A percentile compares a stretch with the other conserved stretches of the same genome.
phyloP scores from a whole-genome alignment of 352 stramenopile genomes.

The Phytophthora lateralis region DNA sequence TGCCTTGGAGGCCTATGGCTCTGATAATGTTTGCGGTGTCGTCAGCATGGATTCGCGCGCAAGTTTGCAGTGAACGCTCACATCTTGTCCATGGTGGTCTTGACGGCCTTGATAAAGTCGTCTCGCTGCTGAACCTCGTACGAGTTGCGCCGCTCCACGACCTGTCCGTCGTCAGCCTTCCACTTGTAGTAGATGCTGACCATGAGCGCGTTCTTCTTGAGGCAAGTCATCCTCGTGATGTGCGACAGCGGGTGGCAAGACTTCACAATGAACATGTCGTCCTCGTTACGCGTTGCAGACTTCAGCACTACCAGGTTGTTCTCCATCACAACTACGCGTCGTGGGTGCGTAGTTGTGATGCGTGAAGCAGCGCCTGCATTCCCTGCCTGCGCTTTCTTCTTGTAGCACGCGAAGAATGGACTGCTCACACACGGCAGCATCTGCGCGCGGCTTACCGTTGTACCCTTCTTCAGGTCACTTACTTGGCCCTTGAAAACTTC shows the following conservation, averaged over 20 bases:
- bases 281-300: conserved; percentile 61
- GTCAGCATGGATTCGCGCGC: neutral
- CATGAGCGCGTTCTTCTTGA: conserved; percentile 91
- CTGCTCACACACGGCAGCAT: conserved; percentile 73
- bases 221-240: conserved; percentile 83
- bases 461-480: conserved; percentile 61
- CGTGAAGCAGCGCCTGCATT: conserved; percentile 14
- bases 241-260: conserved; percentile 76
- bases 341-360: conserved; percentile 53
- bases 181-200: conserved; percentile 90
- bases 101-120: conserved; percentile 87
- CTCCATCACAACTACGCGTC: conserved; percentile 68
- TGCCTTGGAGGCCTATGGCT: neutral
- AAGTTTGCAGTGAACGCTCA: conserved; percentile 19
- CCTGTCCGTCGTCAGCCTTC: conserved; percentile 43
- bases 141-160: conserved; percentile 69
- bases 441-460: conserved; percentile 68
- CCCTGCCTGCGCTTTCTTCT: conserved; percentile 63
- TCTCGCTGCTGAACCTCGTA: conserved; percentile 89
- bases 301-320: conserved; percentile 83
- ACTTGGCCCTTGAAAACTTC: conserved; percentile 60
- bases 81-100: conserved; percentile 83
- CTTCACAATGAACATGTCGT: conserved; percentile 81
- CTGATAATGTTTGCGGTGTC: neutral
- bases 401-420: conserved; percentile 87